Evolutionary conservation across 2,329 filamentous ascomycete genomes (phyloP).

Genomic region (Helotiales sp.): DNA sequence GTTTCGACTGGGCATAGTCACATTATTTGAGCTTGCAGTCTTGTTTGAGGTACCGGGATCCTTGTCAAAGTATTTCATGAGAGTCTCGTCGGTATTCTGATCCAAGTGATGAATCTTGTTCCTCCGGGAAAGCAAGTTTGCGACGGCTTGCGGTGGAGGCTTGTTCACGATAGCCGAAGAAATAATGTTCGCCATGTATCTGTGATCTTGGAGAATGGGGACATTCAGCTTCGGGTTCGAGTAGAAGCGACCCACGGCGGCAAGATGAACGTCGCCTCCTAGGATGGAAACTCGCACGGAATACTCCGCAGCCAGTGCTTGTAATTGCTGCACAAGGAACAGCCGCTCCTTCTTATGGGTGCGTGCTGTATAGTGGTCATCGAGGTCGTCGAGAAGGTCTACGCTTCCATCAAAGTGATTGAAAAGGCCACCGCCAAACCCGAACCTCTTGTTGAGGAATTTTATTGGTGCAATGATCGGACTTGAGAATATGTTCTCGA

Average conservation of each 20-base stretch:
- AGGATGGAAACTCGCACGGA: conserved; percentile 90
- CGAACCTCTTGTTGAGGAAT: conserved; percentile 87
- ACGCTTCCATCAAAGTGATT: conserved; percentile 94
- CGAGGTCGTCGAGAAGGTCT: conserved; percentile 87
- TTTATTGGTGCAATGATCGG: conserved; percentile 87
- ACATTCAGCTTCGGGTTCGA: conserved; percentile 80
- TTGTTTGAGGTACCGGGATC: conserved; percentile 80
- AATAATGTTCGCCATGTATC: conserved; percentile 94
- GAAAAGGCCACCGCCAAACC: conserved; percentile 80
- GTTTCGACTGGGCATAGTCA: conserved; percentile 90
- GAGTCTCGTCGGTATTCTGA: conserved; percentile 80
- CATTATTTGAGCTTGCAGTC: conserved; percentile 72
- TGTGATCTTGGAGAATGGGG: conserved; percentile 77
- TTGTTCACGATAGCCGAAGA: conserved; percentile 97
- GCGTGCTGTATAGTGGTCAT: conserved; percentile 92
- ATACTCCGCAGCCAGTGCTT: conserved; percentile 80
- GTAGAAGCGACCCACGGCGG: conserved; percentile 91
- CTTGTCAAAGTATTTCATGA: conserved; percentile 88
- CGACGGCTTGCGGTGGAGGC: conserved; percentile 82
- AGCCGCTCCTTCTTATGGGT: conserved; percentile 90
- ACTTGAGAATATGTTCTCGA: conserved; percentile 87
- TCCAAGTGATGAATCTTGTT: conserved; percentile 79
- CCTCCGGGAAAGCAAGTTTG: conserved; percentile 84
- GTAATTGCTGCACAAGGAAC: conserved; percentile 75
- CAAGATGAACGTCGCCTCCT: conserved; percentile 90